Evolutionary conservation across 768 basidiomycete genomes (phyloP).

Genomic region (Daedaleopsis nitida): DNA sequence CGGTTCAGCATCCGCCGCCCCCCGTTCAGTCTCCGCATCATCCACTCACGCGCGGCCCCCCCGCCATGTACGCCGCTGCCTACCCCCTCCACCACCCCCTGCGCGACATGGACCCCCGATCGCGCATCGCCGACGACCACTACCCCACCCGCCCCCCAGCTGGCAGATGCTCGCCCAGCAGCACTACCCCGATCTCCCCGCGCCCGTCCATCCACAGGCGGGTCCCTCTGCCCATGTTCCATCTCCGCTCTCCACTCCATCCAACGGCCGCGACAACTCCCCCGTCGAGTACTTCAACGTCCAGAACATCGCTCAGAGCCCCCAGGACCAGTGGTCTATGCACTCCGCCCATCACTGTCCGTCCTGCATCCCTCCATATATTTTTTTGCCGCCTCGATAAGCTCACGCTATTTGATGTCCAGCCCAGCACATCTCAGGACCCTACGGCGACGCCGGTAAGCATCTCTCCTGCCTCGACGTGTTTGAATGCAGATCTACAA

Average conservation of each 20-base stretch:
- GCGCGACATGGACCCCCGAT: conserved; percentile 13
- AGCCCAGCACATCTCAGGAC: conserved; percentile 10
- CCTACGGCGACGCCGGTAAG: conserved; percentile 15
- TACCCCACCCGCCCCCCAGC: conserved; percentile 7
- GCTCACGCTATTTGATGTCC: neutral
- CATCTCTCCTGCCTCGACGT: neutral
- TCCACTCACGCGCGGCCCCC: conserved; percentile 15
- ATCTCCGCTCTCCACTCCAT: conserved; percentile 19
- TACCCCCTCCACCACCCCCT: conserved; percentile 13
- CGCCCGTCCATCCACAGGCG: conserved; percentile 4
- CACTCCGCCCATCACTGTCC: conserved; percentile 8
- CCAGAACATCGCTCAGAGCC: conserved; percentile 1
- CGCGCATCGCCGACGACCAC: conserved; percentile 7
- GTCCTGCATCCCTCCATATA: neutral
- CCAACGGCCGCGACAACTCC: conserved; percentile 12
- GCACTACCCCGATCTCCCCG: conserved; percentile 13
- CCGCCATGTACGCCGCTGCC: conserved; percentile 14
- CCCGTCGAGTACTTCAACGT: conserved; percentile 18
- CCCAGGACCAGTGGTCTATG: conserved; percentile 14
- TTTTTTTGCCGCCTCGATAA: neutral
- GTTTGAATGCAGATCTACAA: neutral
- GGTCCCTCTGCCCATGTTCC: conserved; percentile 14
- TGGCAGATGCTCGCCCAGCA: conserved; percentile 12
- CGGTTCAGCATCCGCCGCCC: conserved; percentile 21
- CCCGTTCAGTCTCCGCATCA: conserved; percentile 21